Evolutionary conservation across 805 yeast genomes (phyloP), one percentile per base, ranked within the genome.

Genomic region (Zygoascus flipseniorum): DNA sequence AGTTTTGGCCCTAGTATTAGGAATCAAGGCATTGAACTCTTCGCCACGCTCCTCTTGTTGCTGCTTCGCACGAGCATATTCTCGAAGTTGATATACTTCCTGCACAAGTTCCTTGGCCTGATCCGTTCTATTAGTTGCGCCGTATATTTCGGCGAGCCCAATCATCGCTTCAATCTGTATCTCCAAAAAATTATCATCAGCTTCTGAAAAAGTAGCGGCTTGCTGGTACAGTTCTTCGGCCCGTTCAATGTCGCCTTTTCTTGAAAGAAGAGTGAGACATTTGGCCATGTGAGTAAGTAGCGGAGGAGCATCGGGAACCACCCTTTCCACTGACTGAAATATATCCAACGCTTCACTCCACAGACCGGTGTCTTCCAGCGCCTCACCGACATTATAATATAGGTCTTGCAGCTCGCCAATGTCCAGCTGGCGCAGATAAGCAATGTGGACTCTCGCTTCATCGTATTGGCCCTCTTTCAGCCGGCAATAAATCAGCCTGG

Each of bases 91-190:
- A 18, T 53, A 53, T 9, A 65, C 71, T n/a, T 59, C 58, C 16
- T 58, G 55, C 5, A 70, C 58, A 13, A 69, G 56, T 23, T 58
- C 62, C 31, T 63, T 62, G 6, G 72, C 72, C 14, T 62, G 66
- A 2, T 57, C 62, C 5, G 56, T 56, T 8, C 68, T 60, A 31
- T 65, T 66, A 2, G 65, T 63, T 1, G 67, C 64, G 31, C 83
- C 87, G 55, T 82, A 79, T 1, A 89, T 80, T 69, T 93, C 98
- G 0, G 93, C 95, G 26, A 93, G 72, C 0, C 86, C 83, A 31
- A 90, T 75, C 60, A 85, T 81, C 10, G 83, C 79, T 56, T 89
- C 96, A 32, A 86, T 69, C 16, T 43, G 46, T 60, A 88, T 82
- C 9, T 75, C 74, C 0, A 88, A 85, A 9, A 81, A 82, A 41